A percentile compares a stretch with the other conserved stretches of the same genome.
These are phyloP conservation scores for Parastagonospora nodorum DNA, from an alignment of 2,329 filamentous ascomycete species.

Conservation along the genomic window DNA sequence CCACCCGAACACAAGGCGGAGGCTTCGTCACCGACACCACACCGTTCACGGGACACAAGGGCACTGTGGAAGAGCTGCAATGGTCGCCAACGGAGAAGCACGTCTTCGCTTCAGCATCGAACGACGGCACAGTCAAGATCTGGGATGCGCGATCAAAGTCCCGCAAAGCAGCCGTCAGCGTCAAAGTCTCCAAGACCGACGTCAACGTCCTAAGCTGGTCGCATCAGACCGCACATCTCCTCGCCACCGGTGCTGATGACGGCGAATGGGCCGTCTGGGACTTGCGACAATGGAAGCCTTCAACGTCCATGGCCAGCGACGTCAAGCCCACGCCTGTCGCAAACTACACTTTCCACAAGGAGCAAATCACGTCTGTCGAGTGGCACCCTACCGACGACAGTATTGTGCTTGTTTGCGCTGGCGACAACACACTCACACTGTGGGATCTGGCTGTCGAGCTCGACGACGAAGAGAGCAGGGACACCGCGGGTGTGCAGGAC, in stretches of 20 bases:
- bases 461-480: slow-evolving; percentile 94
- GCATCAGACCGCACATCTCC: slow-evolving; percentile 80
- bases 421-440: slow-evolving; percentile 90
- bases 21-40: slow-evolving; percentile 87
- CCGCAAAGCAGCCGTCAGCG: slow-evolving; percentile 82
- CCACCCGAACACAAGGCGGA: slow-evolving; percentile 83
- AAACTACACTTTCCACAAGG: slow-evolving; percentile 91
- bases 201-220: slow-evolving; percentile 99
- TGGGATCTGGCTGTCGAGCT: slow-evolving; percentile 98
- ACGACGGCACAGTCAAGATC: slow-evolving; percentile 91
- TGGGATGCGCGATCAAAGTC: slow-evolving; percentile 95
- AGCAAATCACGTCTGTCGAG: slow-evolving; percentile 93
- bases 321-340: slow-evolving; percentile 79
- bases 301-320: slow-evolving; percentile 51
- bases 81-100: slow-evolving; percentile 94
- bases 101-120: slow-evolving; percentile 92
- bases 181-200: slow-evolving; percentile 81
- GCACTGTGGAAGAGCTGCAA: slow-evolving; percentile 91
- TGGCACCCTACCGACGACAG: slow-evolving; percentile 98
- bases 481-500: slow-evolving; percentile 83
- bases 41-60: slow-evolving; percentile 80
- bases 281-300: slow-evolving; percentile 88
- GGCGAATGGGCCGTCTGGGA: slow-evolving; percentile 97
- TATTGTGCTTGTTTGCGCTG: slow-evolving; percentile 88
- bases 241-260: slow-evolving; percentile 91